phyloP scores from a whole-genome alignment of 306 rosid species.

The Rosa multiflora region DNA sequence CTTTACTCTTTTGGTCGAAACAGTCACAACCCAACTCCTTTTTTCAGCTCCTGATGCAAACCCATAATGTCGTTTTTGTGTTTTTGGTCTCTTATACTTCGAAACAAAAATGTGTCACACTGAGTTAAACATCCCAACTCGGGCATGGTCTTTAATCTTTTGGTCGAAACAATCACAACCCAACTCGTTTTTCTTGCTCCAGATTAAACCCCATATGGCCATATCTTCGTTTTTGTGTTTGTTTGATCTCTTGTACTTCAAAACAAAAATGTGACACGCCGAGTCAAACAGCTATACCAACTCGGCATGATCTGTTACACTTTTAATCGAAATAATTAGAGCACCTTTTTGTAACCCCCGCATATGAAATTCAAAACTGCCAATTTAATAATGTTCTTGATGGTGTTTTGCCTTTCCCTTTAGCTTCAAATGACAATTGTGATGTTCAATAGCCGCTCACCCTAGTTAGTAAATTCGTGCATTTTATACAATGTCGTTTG shows the following conservation, averaged over 20 bases:
- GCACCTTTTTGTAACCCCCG: neutral
- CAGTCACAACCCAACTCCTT: neutral
- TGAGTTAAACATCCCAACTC: constrained; percentile 2
- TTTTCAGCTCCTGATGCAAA: neutral
- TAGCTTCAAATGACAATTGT: neutral
- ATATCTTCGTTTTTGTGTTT: neutral
- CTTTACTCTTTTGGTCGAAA: neutral
- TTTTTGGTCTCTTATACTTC: neutral
- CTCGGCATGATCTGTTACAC: neutral
- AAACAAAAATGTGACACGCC: neutral
- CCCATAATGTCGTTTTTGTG: neutral
- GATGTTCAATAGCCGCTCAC: neutral
- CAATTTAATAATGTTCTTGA: neutral
- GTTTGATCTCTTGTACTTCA: neutral
- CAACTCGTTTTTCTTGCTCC: neutral
- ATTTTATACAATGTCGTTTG: neutral
- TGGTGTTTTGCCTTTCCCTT: neutral
- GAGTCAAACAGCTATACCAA: neutral
- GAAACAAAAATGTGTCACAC: neutral
- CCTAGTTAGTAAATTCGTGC: neutral
- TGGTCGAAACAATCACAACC: neutral
- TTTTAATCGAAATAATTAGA: neutral
- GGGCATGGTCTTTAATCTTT: neutral
- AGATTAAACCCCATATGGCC: neutral
- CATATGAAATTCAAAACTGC: neutral